These are phyloP conservation scores for Fusarium sp. DNA, from an alignment of 2,329 filamentous ascomycete genomes.

Conservation along the genomic window DNA sequence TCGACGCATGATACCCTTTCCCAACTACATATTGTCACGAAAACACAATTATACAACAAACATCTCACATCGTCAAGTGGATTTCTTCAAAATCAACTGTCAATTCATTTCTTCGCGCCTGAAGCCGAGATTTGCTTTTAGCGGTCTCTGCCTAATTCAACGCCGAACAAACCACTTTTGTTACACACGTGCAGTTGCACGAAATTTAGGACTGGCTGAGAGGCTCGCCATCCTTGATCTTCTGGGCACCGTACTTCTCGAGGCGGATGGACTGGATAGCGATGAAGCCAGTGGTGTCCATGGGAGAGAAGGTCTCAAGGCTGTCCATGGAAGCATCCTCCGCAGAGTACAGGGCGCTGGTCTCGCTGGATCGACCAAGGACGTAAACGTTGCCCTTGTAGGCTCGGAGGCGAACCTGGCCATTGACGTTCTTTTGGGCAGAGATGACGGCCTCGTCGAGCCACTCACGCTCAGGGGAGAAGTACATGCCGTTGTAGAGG, in stretches of 20 bases:
- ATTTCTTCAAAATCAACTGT: conserved; percentile 12
- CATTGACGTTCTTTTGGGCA: conserved; percentile 65
- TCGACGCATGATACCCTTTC: conserved; percentile 31
- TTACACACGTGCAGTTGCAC: conserved; percentile 17
- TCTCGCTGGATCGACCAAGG: conserved; percentile 61
- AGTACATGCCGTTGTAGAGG: conserved; percentile 68
- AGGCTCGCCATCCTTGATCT: conserved; percentile 54
- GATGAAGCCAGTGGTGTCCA: conserved; percentile 79
- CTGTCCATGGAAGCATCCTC: conserved; percentile 65
- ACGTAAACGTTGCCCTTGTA: conserved; percentile 68
- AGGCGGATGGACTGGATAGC: conserved; percentile 55
- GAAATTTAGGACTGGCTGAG: conserved; percentile 34
- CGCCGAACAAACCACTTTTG: conserved; percentile 32
- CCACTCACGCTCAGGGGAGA: conserved; percentile 67
- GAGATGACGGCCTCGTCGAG: conserved; percentile 62
- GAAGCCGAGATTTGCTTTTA: conserved; percentile 15
- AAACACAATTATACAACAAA: not conserved
- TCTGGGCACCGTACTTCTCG: conserved; percentile 61
- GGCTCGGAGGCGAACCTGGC: conserved; percentile 54
- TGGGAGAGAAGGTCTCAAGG: conserved; percentile 74
- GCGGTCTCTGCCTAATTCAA: conserved; percentile 18
- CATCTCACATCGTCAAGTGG: not conserved
- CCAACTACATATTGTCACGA: not conserved
- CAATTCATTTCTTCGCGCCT: conserved; percentile 1
- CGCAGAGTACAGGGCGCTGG: conserved; percentile 67